Percentiles rank a stretch among this genome's conserved stretches.
Evolutionary conservation across 805 yeast genomes (phyloP).

Genomic region (Grigorovia humatica): DNA sequence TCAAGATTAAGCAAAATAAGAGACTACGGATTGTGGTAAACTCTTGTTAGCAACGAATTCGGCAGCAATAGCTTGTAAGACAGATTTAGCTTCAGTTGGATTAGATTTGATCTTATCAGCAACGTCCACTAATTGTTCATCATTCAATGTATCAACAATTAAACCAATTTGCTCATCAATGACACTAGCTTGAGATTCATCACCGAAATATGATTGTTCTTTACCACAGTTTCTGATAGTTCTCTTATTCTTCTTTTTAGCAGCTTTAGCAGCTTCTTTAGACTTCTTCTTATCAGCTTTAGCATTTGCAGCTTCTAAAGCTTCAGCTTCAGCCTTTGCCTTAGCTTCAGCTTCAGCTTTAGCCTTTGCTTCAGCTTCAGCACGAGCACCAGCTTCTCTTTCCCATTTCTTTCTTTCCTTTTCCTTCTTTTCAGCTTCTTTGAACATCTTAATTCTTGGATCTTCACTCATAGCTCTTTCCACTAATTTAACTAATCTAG

Average conservation of each 20-base stretch:
- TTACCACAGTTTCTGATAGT: conserved; percentile 70
- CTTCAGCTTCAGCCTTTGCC: conserved; percentile 68
- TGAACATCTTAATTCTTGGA: conserved; percentile 89
- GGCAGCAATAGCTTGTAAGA: conserved; percentile 45
- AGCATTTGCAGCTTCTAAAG: conserved; percentile 46
- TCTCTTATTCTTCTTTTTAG: conserved; percentile 95
- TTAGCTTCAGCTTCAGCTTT: conserved; percentile 83
- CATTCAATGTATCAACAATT: conserved; percentile 72
- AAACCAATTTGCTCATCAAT: conserved; percentile 75
- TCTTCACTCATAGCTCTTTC: conserved; percentile 84
- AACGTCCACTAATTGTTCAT: conserved; percentile 62
- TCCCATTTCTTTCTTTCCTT: conserved; percentile 96
- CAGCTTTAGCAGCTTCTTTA: conserved; percentile 82
- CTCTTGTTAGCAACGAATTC: conserved; percentile 45
- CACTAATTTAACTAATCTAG: conserved; percentile 74
- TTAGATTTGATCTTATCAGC: conserved; percentile 55
- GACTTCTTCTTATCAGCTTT: conserved; percentile 83
- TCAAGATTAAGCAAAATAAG: conserved; percentile 36
- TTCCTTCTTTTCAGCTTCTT: conserved; percentile 88
- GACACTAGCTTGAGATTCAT: conserved; percentile 47
- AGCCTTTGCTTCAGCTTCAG: conserved; percentile 87
- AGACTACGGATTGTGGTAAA: conserved; percentile 41
- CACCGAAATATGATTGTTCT: conserved; percentile 79
- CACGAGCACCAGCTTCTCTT: conserved; percentile 92
- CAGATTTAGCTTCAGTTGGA: conserved; percentile 47